Conservation (phyloP, 768 basidiomycete genomes). For the Trametes meyenii region DNA sequence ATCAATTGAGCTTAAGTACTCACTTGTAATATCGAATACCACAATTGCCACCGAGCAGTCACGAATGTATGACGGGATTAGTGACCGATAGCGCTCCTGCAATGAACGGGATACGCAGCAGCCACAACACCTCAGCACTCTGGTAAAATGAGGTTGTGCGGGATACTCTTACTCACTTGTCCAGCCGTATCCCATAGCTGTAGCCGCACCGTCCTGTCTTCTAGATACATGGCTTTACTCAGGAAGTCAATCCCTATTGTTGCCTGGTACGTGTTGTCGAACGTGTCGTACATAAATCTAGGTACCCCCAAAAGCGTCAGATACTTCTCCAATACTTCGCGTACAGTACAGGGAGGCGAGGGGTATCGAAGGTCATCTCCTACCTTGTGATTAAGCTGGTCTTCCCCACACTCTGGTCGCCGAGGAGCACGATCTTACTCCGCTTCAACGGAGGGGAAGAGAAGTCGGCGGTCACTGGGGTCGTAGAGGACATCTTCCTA, state of each 20-base stretch:
- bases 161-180: slow-evolving; percentile 55
- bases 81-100: slow-evolving; percentile 94
- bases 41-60: slow-evolving; percentile 99
- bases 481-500: slow-evolving; percentile 47
- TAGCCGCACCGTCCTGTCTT: slow-evolving; percentile 95
- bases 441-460: slow-evolving; percentile 90
- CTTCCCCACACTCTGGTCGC: slow-evolving; percentile 98
- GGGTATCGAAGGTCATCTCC: background rate
- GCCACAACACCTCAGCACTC: slow-evolving; percentile 1
- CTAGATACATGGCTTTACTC: slow-evolving; percentile 99
- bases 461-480: slow-evolving; percentile 80
- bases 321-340: background rate
- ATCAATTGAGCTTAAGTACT: slow-evolving; percentile 34
- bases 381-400: slow-evolving; percentile 97
- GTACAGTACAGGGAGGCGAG: background rate
- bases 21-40: slow-evolving; percentile 98
- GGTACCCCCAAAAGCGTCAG: background rate
- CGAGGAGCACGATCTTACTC: slow-evolving; percentile 94
- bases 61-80: slow-evolving; percentile 98
- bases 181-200: slow-evolving; percentile 99
- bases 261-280: slow-evolving; percentile 98
- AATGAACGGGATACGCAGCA: background rate
- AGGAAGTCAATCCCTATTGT: slow-evolving; percentile 99
- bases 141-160: background rate
- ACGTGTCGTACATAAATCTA: slow-evolving; percentile 99